Conservation (phyloP, 176 grass and related monocot species). For the Carex cristatella region DNA sequence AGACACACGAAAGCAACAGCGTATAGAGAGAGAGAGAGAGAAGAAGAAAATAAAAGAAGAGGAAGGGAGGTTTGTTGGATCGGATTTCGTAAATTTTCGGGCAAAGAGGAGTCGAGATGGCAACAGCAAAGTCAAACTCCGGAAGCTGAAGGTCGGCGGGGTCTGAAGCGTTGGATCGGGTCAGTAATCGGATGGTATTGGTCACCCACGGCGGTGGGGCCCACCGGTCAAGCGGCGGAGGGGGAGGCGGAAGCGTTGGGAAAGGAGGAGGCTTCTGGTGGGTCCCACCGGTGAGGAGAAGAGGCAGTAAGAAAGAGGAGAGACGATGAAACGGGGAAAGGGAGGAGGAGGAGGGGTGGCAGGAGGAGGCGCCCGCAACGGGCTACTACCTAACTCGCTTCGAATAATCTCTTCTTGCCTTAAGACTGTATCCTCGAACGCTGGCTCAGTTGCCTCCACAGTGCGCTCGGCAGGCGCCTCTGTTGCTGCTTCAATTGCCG, state of each 20-base stretch:
- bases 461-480: conserved; percentile 94
- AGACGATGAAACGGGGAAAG: conserved; percentile 23
- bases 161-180: conserved; percentile 40
- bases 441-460: conserved; percentile 83
- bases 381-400: conserved; percentile 86
- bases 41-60: conserved; percentile 3
- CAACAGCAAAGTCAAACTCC: conserved; percentile 19
- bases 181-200: conserved; percentile 72
- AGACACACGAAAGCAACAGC: conserved; percentile 93
- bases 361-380: conserved; percentile 56
- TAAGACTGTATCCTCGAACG: conserved; percentile 97
- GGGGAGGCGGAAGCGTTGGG: conserved; percentile 9
- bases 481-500: conserved; percentile 82
- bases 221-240: conserved; percentile 55
- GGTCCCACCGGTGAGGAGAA: background rate
- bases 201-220: conserved; percentile 61
- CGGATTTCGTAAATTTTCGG: conserved; percentile 13
- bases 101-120: background rate
- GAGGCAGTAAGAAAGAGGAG: conserved; percentile 13
- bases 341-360: conserved; percentile 19
- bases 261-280: conserved; percentile 21
- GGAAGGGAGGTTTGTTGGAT: conserved; percentile 33
- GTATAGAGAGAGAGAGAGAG: conserved; percentile 33
- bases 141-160: conserved; percentile 11
- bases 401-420: conserved; percentile 98